Percentiles rank a stretch among this genome's conserved stretches.
phyloP scores from a whole-genome alignment of 1,284 basidiomycete species.

The Athelia sp. region DNA sequence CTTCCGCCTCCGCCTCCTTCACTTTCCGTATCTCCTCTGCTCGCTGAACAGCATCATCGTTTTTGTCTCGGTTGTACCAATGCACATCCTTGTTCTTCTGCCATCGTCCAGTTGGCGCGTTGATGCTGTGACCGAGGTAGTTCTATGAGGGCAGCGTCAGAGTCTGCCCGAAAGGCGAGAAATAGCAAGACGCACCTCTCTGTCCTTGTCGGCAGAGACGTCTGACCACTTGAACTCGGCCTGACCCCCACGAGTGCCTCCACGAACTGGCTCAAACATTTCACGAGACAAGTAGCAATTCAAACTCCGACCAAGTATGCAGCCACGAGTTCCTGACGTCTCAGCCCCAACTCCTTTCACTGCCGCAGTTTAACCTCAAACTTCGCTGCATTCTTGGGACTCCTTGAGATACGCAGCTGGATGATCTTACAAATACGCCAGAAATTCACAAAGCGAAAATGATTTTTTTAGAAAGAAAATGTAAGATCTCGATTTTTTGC shows the following conservation, averaged over 20 bases:
- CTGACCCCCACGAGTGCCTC: constrained; percentile 81
- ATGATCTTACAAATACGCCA: no score
- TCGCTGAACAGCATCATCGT: constrained; percentile 39
- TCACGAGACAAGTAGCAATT: constrained; percentile 1
- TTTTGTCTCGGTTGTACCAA: constrained; percentile 78
- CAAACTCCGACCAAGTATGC: background rate
- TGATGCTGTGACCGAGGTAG: constrained; percentile 89
- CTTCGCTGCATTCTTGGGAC: no score
- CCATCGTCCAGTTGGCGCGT: constrained; percentile 90
- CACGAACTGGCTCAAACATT: constrained; percentile 45
- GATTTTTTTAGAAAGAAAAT: no score
- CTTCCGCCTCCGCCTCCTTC: constrained; percentile 86
- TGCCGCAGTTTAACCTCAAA: no score
- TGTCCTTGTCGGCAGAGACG: constrained; percentile 86
- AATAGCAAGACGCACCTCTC: constrained; percentile 56
- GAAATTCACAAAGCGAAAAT: no score
- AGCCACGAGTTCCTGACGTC: background rate
- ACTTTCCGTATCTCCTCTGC: constrained; percentile 71
- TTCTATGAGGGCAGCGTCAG: constrained; percentile 43
- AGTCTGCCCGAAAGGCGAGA: background rate
- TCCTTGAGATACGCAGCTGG: no score
- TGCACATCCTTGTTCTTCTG: constrained; percentile 94
- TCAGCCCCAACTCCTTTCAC: background rate
- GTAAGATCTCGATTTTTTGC: no score
- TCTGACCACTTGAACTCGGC: constrained; percentile 92